Base-by-base conservation (phyloP, 768 basidiomycete species). In the Pulveroboletus sp. region DNA sequence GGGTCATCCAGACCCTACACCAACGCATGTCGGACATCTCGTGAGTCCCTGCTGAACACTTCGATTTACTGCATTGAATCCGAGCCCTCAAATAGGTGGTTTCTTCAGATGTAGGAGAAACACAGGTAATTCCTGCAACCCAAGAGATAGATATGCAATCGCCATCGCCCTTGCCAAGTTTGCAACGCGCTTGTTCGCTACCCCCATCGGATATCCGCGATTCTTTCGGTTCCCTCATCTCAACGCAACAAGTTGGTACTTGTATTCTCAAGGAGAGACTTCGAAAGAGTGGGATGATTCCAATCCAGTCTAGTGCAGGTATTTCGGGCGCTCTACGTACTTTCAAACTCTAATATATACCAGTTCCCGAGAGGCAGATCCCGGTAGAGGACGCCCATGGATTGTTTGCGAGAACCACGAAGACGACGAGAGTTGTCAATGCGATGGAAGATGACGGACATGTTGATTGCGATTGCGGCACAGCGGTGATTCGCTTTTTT, bases 401-500 rank as follows among this genome's bases (percentile, higher is more conserved):
- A 25, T 14, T 40, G 19, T 11, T 19, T n/a, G 31, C n/a, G 31
- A 36, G 20, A 43, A 10, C 24, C 1, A 16, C 24, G n/a, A 50
- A 42, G 39, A 47, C 23, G n/a, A 40, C 51, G 57, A 41, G 47
- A 46, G 47, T 37, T 34, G 45, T 46, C 37, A 50, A 52, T 32
- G 38, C 33, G 19, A 43, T 49, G 32, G 61, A 59, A 29, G 63
- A 58, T 10, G 75, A 78, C 51, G 68, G 66, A 10, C 75, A 69
- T 3, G 55, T 85, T 20, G 68, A 81, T n/a, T 90, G 89, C 56
- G 84, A 86, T 53, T 91, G 89, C 57, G 82, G 78, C 6, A 74
- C 87, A 46, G 53, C 52, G 42, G 88, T 86, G 31, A 39, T 43
- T 37, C 35, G 16, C 37, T 11, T 25, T 19, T 27, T 8, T n/a